Evolutionary conservation across 345 rosid genomes (phyloP), one percentile per base, ranked within the genome.

Genomic region (Linum lewisii): DNA sequence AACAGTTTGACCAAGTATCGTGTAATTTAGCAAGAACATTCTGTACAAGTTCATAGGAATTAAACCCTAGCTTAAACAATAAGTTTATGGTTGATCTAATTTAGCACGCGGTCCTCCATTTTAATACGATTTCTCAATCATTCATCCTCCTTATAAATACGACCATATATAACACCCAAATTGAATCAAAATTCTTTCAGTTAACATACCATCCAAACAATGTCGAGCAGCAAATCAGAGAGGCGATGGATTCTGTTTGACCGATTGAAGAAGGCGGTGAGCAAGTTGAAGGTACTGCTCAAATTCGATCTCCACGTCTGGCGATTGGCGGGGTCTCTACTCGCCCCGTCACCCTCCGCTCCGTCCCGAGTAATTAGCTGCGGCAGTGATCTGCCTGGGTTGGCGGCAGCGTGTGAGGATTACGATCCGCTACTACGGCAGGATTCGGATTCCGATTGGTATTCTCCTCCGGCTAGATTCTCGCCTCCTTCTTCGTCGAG

Each of bases 201-300:
- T 42, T 42, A 7, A 42, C 11, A 7, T 10, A 42, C 14, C 14
- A 42, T 3, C 47, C 18, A 3, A 42, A 16, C 47, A 42, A 42
- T 42, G 47, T 42, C 47, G 47, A 42, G 47, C 47, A 16, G 18
- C 47, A 42, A 2, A 16, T 11, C 15, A 1, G 47, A 42, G 47
- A 14, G 47, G 15, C 47, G 47, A 16, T 65, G 64, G 71, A 59
- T 82, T 16, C 2, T 92, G 71, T 73, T 88, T 6, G 66, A 78
- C 66, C 86, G 83, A 54, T 70, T 92, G 10, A 71, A 75, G 72
- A 77, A 69, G 63, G 97, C 85, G 0, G 87, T 88, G 63, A 88
- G 74, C 66, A 92, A 84, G 82, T 78, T 89, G 8, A 79, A 71
- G 50, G 26, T 86, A 56, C 53, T 92, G 58, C 69, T 88, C 6